phyloP scores from a whole-genome alignment of 1,284 basidiomycete species.

The Ganoderma sp. region DNA sequence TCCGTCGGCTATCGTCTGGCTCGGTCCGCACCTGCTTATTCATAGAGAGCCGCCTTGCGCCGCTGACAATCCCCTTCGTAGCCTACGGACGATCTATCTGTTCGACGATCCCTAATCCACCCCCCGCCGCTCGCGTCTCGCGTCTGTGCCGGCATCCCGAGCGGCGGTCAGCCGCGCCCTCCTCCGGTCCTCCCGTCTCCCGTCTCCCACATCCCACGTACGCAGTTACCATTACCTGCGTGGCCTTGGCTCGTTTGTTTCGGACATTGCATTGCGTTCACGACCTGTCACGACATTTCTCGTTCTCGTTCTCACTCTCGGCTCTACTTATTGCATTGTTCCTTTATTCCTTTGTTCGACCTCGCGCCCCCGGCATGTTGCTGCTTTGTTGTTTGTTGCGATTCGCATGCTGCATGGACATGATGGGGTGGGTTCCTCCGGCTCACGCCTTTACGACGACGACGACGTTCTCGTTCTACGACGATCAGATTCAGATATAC shows the following conservation, averaged over 20 bases:
- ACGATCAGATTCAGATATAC: conserved; percentile 7
- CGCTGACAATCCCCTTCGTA: conserved; percentile 25
- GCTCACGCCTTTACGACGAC: conserved; percentile 19
- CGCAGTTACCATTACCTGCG: background rate
- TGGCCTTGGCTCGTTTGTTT: conserved; percentile 5
- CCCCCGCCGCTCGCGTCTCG: conserved; percentile 13
- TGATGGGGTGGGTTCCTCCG: background rate
- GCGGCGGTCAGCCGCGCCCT: background rate
- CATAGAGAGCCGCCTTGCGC: conserved; percentile 17
- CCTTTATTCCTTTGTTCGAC: background rate
- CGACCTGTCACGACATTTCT: conserved; percentile 22
- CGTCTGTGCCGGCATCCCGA: conserved; percentile 6
- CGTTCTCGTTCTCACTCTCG: background rate
- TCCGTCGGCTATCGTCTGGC: conserved; percentile 11
- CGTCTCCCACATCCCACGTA: background rate
- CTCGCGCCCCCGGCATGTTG: background rate
- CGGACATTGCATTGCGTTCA: conserved; percentile 12
- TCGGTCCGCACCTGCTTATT: conserved; percentile 12
- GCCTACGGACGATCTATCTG: conserved; percentile 27
- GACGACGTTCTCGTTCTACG: conserved; percentile 17
- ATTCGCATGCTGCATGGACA: conserved; percentile 1
- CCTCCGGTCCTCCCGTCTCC: background rate
- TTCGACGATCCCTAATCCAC: conserved; percentile 26
- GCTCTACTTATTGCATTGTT: background rate
- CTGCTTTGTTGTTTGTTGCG: conserved; percentile 19